Evolutionary conservation across 345 rosid species (phyloP).

Genomic region (Geranium rotundifolium): DNA sequence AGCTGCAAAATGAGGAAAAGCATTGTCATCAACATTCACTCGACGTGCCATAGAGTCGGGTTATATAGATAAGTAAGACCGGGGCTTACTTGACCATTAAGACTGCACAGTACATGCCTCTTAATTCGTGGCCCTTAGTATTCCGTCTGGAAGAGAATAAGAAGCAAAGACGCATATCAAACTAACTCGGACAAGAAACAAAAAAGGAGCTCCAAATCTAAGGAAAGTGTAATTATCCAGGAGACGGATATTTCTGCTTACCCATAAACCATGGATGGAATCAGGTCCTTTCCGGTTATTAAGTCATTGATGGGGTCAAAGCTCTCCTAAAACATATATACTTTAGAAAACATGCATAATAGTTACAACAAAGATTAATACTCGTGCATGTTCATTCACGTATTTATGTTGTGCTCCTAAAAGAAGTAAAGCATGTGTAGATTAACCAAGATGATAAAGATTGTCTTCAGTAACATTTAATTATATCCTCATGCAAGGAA

Average conservation of each 20-base stretch:
- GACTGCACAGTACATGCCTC: constrained; percentile 46
- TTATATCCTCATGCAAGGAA: neutral
- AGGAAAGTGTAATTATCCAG: neutral
- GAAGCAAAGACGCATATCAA: no score
- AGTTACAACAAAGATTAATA: neutral
- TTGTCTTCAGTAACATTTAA: neutral
- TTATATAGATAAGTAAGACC: neutral
- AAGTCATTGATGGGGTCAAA: constrained; percentile 83
- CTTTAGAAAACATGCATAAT: neutral
- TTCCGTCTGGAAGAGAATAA: constrained; percentile 18
- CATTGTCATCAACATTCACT: neutral
- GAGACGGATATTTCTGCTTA: constrained; percentile 20
- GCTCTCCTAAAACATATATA: constrained; percentile 43
- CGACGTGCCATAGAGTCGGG: neutral
- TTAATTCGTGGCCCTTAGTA: constrained; percentile 30
- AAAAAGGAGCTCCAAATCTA: neutral
- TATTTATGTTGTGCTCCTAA: neutral
- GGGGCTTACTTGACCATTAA: constrained; percentile 29
- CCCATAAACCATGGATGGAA: constrained; percentile 94
- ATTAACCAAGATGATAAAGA: neutral
- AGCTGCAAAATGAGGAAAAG: constrained; percentile 21
- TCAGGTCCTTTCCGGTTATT: constrained; percentile 61
- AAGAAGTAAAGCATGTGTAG: neutral
- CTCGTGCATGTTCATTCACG: neutral
- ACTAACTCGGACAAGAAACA: no score